Evolutionary conservation across 2,329 filamentous ascomycete genomes (phyloP), one percentile per base, ranked within the genome.

Genomic region (Lecanicillium sp.): DNA sequence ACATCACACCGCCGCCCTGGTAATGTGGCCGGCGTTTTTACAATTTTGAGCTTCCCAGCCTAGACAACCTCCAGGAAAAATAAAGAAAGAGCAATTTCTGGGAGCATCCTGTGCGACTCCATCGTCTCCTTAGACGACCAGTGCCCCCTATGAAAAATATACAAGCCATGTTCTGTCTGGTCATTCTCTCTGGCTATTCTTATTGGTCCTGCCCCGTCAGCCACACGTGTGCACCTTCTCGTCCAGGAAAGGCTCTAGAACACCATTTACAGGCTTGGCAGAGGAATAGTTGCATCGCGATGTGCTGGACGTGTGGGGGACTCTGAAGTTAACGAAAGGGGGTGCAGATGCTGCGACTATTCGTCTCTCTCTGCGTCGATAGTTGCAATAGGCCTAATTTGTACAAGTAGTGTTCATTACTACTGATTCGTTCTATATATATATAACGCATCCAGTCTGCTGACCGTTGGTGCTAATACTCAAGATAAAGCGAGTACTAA

Each of bases 181-280:
- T n/a, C n/a, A n/a, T n/a, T n/a, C n/a, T n/a, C n/a, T n/a, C n/a
- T n/a, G n/a, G n/a, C n/a, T n/a, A n/a, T n/a, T n/a, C n/a, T n/a
- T n/a, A n/a, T n/a, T n/a, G n/a, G n/a, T n/a, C 26, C 26, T 27
- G 21, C 44, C 44, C 44, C 44, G 44, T 27, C 44, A 33, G 36
- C 36, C 36, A 38, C 44, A 47, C 36, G 36, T 40, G 36, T 40
- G 37, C 44, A 35, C 44, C 44, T 47, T 40, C 44, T 47, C 2
- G 27, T 40, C 19, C n/a, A 35, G 44, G 36, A 40, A 47, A 47
- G 21, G 27, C 44, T 46, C 35, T 46, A 46, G 44, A 46, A 39
- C 19, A 19, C 29, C n/a, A 4, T 9, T 8, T 19, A 24, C 33
- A 24, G 14, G 1, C 35, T 45, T 38, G 43, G 33, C 35, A 15